Conservation (phyloP, 768 basidiomycete genomes). For the Leccinellum rugosiceps region DNA sequence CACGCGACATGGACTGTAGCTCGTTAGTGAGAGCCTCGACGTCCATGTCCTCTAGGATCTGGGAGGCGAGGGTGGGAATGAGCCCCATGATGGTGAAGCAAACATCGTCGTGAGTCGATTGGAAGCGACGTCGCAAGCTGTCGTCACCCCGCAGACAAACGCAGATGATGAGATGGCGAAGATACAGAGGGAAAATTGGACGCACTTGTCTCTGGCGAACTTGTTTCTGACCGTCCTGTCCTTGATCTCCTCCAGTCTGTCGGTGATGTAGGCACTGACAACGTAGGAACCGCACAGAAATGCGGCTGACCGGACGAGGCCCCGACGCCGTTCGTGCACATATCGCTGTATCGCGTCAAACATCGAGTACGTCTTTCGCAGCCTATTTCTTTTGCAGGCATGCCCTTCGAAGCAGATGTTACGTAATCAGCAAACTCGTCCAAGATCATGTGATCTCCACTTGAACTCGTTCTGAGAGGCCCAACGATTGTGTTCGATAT, state of each 20-base stretch:
- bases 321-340: slow-evolving; percentile 45
- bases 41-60: slow-evolving; percentile 70
- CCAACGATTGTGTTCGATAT: no score
- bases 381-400: neutral
- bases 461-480: no score
- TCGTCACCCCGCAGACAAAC: neutral
- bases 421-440: slow-evolving; percentile 2
- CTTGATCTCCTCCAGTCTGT: slow-evolving; percentile 64
- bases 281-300: slow-evolving; percentile 63
- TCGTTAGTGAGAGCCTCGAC: slow-evolving; percentile 67
- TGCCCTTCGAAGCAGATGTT: neutral
- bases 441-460: neutral
- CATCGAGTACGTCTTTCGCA: slow-evolving; percentile 31
- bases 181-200: neutral
- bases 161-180: neutral
- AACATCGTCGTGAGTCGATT: slow-evolving; percentile 72
- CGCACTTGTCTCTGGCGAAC: slow-evolving; percentile 57
- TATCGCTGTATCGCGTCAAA: slow-evolving; percentile 43
- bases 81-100: slow-evolving; percentile 73
- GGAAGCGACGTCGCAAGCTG: slow-evolving; percentile 71
- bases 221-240: slow-evolving; percentile 57
- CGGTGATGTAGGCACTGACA: slow-evolving; percentile 54
- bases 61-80: slow-evolving; percentile 60
- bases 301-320: slow-evolving; percentile 47
- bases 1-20: slow-evolving; percentile 44